Percentiles rank a stretch among this genome's conserved stretches.
Evolutionary conservation across 2,329 filamentous ascomycete species (phyloP).

Genomic region (Nigrospora oryzae): DNA sequence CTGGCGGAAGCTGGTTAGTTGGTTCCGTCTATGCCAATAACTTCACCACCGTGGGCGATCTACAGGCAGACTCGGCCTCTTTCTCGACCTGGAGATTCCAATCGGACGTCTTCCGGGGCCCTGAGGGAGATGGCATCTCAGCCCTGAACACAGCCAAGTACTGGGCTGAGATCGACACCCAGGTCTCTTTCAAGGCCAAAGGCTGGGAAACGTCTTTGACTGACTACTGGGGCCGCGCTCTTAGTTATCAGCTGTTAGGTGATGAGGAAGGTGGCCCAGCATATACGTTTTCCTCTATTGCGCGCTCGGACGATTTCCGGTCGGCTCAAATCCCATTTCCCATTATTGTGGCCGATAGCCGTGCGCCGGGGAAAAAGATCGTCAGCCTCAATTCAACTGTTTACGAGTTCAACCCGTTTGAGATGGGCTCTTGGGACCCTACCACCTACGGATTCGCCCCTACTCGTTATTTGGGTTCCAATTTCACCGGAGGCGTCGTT

Average conservation of each 20-base stretch:
- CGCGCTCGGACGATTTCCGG: conserved; percentile 30
- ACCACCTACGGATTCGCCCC: conserved; percentile 52
- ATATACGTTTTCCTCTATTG: conserved; percentile 25
- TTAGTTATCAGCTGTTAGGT: not conserved
- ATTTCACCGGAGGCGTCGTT: not conserved
- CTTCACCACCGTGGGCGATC: not conserved
- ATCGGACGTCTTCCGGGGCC: not conserved
- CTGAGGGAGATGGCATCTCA: not conserved
- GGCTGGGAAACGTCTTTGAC: conserved; percentile 22
- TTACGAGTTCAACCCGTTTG: conserved; percentile 59
- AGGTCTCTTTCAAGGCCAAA: not conserved
- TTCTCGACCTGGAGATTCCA: not conserved
- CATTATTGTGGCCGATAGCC: conserved; percentile 28
- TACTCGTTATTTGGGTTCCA: not conserved
- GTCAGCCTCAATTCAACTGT: conserved; percentile 48
- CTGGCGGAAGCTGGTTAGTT: not conserved
- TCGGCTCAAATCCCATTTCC: conserved; percentile 36
- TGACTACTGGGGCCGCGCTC: conserved; percentile 1
- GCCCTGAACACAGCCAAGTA: not conserved
- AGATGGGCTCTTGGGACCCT: conserved; percentile 56
- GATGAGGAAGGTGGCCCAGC: conserved; percentile 23
- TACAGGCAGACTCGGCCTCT: not conserved
- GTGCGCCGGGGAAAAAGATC: conserved; percentile 29
- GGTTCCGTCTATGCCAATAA: not conserved
- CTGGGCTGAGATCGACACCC: not conserved